Base-by-base conservation (phyloP, 768 basidiomycete species). In the Hericium erinaceus region DNA sequence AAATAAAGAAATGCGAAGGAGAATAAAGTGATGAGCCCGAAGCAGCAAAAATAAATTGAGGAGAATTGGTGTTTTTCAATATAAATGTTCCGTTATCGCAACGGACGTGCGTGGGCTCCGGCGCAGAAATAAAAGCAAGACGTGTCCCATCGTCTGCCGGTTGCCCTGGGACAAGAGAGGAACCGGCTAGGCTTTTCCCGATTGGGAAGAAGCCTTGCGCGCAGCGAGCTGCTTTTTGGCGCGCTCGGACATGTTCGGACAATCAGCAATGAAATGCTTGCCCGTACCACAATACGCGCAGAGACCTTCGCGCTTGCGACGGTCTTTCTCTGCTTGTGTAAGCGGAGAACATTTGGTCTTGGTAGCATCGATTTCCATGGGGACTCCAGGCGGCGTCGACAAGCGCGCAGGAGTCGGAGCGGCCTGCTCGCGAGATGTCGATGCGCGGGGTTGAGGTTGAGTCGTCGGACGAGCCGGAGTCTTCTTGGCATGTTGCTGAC, bases 201-300 rank as follows among this genome's bases (percentile, higher is more conserved):
- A 22, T 22, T 22, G 22, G 22, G 22, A 22, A 22, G 22, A 22
- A 22, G 22, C 22, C 22, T 22, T 22, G 22, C 22, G 22, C 22
- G 22, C 22, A 22, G 22, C 22, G 22, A 22, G 15, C 40, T 40
- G 52, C 46, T 58, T 58, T 58, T 63, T 67, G 20, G 57, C 57
- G 28, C 4, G 41, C 15, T 60, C 57, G 10, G 61, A 62, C 63
- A 61, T 66, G 54, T 64, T 67, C 9, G 57, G 64, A 62, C 74
- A 75, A 41, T 67, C 61, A 2, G 61, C 39, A 37, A 65, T 64
- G 2, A 52, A 46, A 57, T 75, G 74, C 12, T 65, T 61, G 16
- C 66, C 64, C 48, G 64, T 52, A 4, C 71, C 69, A 51, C 74
- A 76, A 55, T 74, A 75, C 18, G 69, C 54, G 61, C 74, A 76